Evolutionary conservation across 441 rosid species (phyloP), one percentile per base, ranked within the genome.

Genomic region (Aleurites moluccanus): DNA sequence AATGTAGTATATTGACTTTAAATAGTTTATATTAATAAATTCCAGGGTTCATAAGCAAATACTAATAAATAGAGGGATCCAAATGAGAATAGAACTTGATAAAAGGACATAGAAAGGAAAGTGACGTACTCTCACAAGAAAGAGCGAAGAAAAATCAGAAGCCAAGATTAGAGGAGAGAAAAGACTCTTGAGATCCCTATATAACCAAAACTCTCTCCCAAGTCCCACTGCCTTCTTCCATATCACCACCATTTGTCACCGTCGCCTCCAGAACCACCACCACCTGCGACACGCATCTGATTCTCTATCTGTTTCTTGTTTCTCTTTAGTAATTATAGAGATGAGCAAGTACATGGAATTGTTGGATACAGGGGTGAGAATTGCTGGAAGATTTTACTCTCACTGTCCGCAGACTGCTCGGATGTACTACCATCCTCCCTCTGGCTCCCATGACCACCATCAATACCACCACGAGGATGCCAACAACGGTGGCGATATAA

Each of bases 341-440:
- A 85, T 87, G 88, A 79, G 80, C 56, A 87, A 82, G 76, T 87
- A 83, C 75, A 49, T 83, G 74, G 88, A 87, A 59, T 69, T 84
- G 77, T 61, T 87, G 69, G 91, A 87, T 73, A 73, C 78, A 0
- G 83, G 86, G 53, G 72, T 80, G 18, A 85, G 91, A 70, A 77
- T 84, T 0, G 91, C 80, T 2, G 89, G 84, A 1, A 79, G 91
- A 73, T 85, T 87, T 63, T 83, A 86, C 23, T 80, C 91, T 73
- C 89, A 85, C 77, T 87, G 91, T 68, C 91, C 89, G 3, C 91
- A 85, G 3, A 87, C 91, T 18, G 91, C 89, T 27, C 86, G 87
- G 35, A 10, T 83, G 77, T 87, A 85, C 70, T 85, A 87, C 79
- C 91, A 87, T 59, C 91, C 91, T 75, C 91, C 90, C 49, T 60